Conservation (phyloP, 352 stramenopile species). For the Phytophthora crassamura region DNA sequence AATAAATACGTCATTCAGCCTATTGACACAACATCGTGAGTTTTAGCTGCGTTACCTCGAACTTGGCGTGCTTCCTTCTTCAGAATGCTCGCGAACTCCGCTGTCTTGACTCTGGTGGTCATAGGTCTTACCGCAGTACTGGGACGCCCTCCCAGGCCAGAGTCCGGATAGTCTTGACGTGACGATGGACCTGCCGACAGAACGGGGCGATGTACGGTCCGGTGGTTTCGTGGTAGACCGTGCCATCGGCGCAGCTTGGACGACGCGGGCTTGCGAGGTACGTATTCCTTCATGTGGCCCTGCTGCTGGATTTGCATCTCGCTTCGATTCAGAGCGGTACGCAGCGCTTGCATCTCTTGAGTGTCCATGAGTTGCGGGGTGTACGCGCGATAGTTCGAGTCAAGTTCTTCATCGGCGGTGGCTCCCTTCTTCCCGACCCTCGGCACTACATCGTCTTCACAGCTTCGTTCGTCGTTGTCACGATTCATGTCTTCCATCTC, state of each 20-base stretch:
- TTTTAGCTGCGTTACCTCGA: constrained; percentile 25
- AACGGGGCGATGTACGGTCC: constrained; percentile 4
- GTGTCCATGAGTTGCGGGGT: constrained; percentile 66
- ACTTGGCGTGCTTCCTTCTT: constrained; percentile 49
- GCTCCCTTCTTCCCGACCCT: constrained; percentile 12
- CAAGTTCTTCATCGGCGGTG: neutral
- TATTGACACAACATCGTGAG: neutral
- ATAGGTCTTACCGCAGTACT: constrained; percentile 5
- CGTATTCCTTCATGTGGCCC: constrained; percentile 58
- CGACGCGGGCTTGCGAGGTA: constrained; percentile 39
- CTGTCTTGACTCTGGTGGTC: constrained; percentile 15
- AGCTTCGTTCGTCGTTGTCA: neutral
- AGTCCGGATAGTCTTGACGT: neutral
- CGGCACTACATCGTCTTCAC: constrained; percentile 1
- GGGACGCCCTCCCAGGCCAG: neutral
- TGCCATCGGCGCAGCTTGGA: constrained; percentile 22
- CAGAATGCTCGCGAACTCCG: constrained; percentile 47
- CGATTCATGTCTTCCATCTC: neutral
- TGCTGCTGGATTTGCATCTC: constrained; percentile 50
- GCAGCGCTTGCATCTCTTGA: constrained; percentile 50
- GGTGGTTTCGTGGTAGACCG: constrained; percentile 19
- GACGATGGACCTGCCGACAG: constrained; percentile 23
- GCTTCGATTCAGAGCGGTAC: constrained; percentile 43
- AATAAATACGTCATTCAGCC: neutral
- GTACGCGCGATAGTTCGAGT: constrained; percentile 37